Base-by-base conservation (phyloP, 2,329 filamentous ascomycete genomes). In the Apiospora malaysiana region DNA sequence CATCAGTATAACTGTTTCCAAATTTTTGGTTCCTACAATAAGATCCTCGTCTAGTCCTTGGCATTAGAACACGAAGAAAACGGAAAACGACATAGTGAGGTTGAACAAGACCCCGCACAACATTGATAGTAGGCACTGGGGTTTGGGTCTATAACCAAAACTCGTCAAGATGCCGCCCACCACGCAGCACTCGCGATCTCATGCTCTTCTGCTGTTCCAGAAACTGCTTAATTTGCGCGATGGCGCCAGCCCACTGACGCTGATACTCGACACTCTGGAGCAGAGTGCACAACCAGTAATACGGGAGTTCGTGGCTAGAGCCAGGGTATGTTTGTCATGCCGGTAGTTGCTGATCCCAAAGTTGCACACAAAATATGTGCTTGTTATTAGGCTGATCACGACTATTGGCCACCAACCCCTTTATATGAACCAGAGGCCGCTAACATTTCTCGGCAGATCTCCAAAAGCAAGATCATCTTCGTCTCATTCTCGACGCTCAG, bases 251-350 rank as follows among this genome's bases (percentile, higher is more conserved):
- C 95, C 95, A 2, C 90, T 98, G 77, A 98, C 95, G 0, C 85
- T 98, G 37, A 82, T 98, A 3, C 86, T 97, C 70, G 95, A 98
- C 81, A 93, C 88, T 45, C 85, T 98, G 42, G 94, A 97, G 82
- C 94, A 97, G 82, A 90, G 91, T 37, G 93, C 91, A 8, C 86
- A 85, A 42, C 91, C 91, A 0, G 82, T 97, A 4, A 74, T 95
- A 1, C 83, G 85, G 23, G 94, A 97, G 81, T 93, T 95, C 81
- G 89, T 93, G 69, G 85, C 86, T 66, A 88, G 95, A 76, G 94
- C 93, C 70, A 93, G 92, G 84, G 93, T 93, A 75, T 71, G 82
- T 93, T 75, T 71, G 82, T 75, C 68, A 25, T 70, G 40, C 21
- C 65, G 40, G 56, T 40, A 63, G 32, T 63, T 59, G 32, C 9